Evolutionary conservation across 179 eudicot species (phyloP), one percentile per base, ranked within the genome.

Genomic region (Spergularia azorica): DNA sequence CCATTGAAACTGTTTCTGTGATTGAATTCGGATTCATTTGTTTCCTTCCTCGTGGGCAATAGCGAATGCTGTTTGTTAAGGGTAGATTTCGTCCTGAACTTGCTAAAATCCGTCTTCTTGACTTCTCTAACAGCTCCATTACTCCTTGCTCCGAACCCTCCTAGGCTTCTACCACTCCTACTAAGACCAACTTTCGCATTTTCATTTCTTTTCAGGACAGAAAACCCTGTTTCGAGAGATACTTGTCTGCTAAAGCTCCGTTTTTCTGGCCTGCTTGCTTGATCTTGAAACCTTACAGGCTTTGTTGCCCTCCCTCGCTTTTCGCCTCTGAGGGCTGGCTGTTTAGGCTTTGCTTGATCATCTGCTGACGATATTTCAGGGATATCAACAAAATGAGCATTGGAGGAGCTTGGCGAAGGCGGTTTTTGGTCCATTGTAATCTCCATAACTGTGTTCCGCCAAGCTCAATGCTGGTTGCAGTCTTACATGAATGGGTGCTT

Each of bases 161-260:
- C 95, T 20, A 95, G 88, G 77, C 99, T 95, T 63, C 83, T 90
- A 5, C 99, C 99, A 78, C 96, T 93, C 68, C 99, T 89, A 4
- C 79, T 56, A 59, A 95, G 88, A 8, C 84, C 75, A 56, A 60
- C 55, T 9, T 77, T 75, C 9, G 83, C 91, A 65, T 77, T 81
- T 17, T 72, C 66, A n/a, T 82, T 92, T 36, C 81, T 85, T 63
- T 76, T 93, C 2, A 95, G 86, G 48, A 82, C 93, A 7, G 99
- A 88, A 67, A 95, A 94, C 1, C 97, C 99, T 14, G 99, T 95
- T 79, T 93, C 99, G 13, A 95, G 78, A 0, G 97, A 93, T 8
- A 95, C 97, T 78, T 95, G 99, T 79, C 94, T 76, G 82, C 86
- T 88, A 59, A 95, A 82, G 59, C 83, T 89, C 62, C 84, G 74